Conservation (phyloP, 164 flowering plant species). For the Nymphaea colorata region DNA sequence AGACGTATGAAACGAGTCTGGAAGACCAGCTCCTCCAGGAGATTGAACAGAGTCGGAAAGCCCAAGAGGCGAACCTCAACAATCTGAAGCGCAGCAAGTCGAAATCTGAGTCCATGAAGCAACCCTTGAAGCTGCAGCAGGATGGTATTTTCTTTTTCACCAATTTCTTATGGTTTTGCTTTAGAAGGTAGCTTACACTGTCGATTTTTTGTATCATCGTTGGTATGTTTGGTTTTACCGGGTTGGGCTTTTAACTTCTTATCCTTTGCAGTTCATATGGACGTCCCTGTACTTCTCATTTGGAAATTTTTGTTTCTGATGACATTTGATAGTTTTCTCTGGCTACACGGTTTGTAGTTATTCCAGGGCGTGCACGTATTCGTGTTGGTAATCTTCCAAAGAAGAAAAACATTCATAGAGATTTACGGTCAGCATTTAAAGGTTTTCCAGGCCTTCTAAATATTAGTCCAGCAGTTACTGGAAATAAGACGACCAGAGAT, state of each 20-base stretch:
- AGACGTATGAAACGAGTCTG: slow-evolving; percentile 61
- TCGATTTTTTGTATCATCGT: neutral
- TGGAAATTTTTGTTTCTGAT: no score
- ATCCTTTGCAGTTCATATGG: neutral
- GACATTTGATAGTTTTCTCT: neutral
- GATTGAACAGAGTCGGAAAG: slow-evolving; percentile 53
- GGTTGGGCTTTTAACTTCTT: neutral
- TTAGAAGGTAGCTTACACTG: neutral
- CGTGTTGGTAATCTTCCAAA: slow-evolving; percentile 72
- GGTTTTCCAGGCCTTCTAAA: slow-evolving; percentile 48
- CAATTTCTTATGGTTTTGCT: no score
- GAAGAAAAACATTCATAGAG: slow-evolving; percentile 80
- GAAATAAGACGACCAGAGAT: slow-evolving; percentile 82
- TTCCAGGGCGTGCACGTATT: slow-evolving; percentile 43
- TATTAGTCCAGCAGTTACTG: slow-evolving; percentile 64
- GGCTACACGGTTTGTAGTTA: slow-evolving; percentile 36
- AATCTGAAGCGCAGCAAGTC: slow-evolving; percentile 41
- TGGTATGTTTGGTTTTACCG: neutral
- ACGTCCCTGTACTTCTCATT: no score
- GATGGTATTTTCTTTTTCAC: slow-evolving; percentile 23
- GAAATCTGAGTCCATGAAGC: slow-evolving; percentile 2
- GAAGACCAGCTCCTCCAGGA: slow-evolving; percentile 78
- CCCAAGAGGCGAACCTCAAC: slow-evolving; percentile 60
- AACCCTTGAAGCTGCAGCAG: slow-evolving; percentile 10
- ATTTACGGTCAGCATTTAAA: slow-evolving; percentile 53